Evolutionary conservation across 2,329 filamentous ascomycete genomes (phyloP), one percentile per base, ranked within the genome.

Genomic region (Xylaria sp.): DNA sequence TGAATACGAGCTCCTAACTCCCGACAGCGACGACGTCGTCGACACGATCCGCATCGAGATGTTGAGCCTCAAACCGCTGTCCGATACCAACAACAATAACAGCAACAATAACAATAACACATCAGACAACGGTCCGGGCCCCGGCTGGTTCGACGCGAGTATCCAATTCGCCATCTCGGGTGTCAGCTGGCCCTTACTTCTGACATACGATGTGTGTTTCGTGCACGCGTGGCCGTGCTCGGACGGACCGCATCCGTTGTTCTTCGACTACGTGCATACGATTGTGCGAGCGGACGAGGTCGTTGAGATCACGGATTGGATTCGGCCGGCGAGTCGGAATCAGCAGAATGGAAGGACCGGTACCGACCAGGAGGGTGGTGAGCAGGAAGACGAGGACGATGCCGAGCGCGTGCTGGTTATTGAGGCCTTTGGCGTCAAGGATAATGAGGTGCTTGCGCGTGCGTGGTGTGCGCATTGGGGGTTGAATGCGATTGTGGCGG

Each of bases 391-490:
- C n/a, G 47, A 49, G 7, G 18, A 9, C 47, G 75, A 86, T 57
- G 76, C 83, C 30, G 87, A 88, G 65, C 82, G 83, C 66, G 87
- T 92, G 2, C 76, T 92, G 7, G 85, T 88, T 3, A 80, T 91
- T 11, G 87, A 91, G 74, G 86, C 88, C 0, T 86, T 89, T 70
- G 89, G 89, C 0, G 87, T 88, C 19, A 78, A 78, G 53, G 89
- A 91, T 72, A 91, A 91, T 65, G 89, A 91, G 72, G 88, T 91
- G 3, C 80, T 92, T 67, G 88, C 86, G 1, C 78, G 89, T 63
- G 88, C 89, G 5, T 92, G 89, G 89, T 91, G 88, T 71, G 83
- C 87, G 58, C 86, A 90, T 67, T 90, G 87, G 83, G 89, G 89
- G 2, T 74, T 90, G 67, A 86, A 82, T 68, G 88, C 89, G 0